phyloP scores from a whole-genome alignment of 306 rosid genomes.

The Crotalaria pallida region DNA sequence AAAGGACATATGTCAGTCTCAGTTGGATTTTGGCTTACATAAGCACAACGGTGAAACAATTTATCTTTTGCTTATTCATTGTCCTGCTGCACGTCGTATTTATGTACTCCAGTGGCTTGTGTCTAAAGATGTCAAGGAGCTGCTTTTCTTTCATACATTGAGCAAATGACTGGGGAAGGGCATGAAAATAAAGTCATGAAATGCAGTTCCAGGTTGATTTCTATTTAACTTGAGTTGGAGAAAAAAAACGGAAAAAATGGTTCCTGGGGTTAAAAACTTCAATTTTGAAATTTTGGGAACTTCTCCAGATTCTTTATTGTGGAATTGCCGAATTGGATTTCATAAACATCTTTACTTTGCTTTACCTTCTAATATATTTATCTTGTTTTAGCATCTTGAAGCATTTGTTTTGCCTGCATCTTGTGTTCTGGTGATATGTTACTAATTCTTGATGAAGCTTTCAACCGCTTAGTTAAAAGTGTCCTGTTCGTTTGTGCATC shows the following conservation, averaged over 20 bases:
- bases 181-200: neutral
- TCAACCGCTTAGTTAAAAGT: neutral
- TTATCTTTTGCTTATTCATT: neutral
- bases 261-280: neutral
- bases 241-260: neutral
- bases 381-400: neutral
- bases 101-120: neutral
- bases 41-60: neutral
- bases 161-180: neutral
- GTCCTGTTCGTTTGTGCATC: neutral
- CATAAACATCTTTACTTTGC: neutral
- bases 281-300: neutral
- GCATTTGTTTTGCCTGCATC: neutral
- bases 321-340: neutral
- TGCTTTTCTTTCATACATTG: slow-evolving; percentile 4
- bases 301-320: neutral
- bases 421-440: neutral
- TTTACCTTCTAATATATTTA: neutral
- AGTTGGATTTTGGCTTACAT: neutral
- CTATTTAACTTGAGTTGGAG: neutral
- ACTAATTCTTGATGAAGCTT: neutral
- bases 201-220: neutral
- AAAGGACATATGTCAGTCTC: neutral
- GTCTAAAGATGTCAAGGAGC: neutral
- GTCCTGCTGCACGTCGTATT: neutral